Evolutionary conservation across 2,329 filamentous ascomycete species (phyloP), one percentile per base, ranked within the genome.

Genomic region (Apiospora kogelbergensis): DNA sequence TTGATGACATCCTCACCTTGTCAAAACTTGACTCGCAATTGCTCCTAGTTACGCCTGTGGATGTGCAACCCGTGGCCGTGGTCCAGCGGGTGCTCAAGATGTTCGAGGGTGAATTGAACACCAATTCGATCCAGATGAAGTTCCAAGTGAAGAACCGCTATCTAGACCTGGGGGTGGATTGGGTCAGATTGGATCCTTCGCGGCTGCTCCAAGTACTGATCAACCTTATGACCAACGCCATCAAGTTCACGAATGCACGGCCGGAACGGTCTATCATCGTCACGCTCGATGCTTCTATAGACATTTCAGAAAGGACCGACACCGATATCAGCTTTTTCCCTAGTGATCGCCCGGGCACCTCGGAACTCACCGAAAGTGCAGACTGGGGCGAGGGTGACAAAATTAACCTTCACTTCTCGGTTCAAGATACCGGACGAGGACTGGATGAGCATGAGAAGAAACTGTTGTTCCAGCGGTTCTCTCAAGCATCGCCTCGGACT

Each of bases 151-250:
- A 93, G 73, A 85, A 90, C 60, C 90, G 90, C 0, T 93, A 92
- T 76, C 83, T 86, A 17, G 83, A 87, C 20, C 80, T 94, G 63
- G 84, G 84, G 2, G 83, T 94, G 41, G 88, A 92, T 71, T 93
- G 91, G 90, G 90, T 91, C 48, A 91, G 87, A 71, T 83, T 95
- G 48, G 93, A 95, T 76, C 92, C 93, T 7, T 93, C 91, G 3
- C 86, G 92, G 46, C 84, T 94, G 20, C 84, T 91, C 57, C 92
- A 94, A 76, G 89, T 94, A 2, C 80, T 94, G 48, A 94, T 94
- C 76, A 94, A 95, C 75, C 82, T 95, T 17, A 89, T 93, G 77
- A 89, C 87, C 44, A 90, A 90, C 72, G 88, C 88, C 40, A 88
- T 90, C 78, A 90, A 90, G 73, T 90, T 90, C 69, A 89, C 88